These are phyloP conservation scores for Hemileccinum rubropunctum DNA, from an alignment of 768 basidiomycete genomes.

Conservation along the genomic window DNA sequence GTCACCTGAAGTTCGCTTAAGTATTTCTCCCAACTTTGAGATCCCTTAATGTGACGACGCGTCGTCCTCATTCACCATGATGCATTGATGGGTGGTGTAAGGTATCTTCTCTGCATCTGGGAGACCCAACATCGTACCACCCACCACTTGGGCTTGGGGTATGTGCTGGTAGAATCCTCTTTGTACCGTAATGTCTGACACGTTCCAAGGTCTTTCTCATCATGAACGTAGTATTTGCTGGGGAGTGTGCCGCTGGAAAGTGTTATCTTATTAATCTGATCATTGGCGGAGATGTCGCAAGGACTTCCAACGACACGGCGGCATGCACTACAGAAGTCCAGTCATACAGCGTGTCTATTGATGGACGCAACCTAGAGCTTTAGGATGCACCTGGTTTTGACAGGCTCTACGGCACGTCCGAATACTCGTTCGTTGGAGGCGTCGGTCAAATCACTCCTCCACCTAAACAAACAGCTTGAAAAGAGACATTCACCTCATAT, in stretches of 20 bases:
- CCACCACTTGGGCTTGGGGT: background rate
- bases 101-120: background rate
- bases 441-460: conserved; percentile 6
- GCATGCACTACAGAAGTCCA: conserved; percentile 13
- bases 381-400: conserved; percentile 22
- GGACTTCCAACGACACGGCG: conserved; percentile 19
- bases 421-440: conserved; percentile 3
- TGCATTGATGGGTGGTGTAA: conserved; percentile 10
- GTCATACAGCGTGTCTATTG: conserved; percentile 12
- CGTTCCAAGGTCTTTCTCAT: background rate
- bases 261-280: conserved; percentile 27
- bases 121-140: background rate
- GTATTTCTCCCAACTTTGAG: no score
- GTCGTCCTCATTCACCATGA: background rate
- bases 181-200: background rate
- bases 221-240: conserved; percentile 24
- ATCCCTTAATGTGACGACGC: no score
- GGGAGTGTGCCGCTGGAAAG: conserved; percentile 25
- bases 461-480: background rate
- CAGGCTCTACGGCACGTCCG: conserved; percentile 4
- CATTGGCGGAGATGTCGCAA: conserved; percentile 6
- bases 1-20: no score
- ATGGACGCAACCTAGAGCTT: conserved; percentile 6
- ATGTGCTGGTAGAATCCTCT: background rate
- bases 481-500: conserved; percentile 14